These are phyloP conservation scores for Lupinus albus DNA, from an alignment of 306 rosid genomes.

Conservation along the genomic window DNA sequence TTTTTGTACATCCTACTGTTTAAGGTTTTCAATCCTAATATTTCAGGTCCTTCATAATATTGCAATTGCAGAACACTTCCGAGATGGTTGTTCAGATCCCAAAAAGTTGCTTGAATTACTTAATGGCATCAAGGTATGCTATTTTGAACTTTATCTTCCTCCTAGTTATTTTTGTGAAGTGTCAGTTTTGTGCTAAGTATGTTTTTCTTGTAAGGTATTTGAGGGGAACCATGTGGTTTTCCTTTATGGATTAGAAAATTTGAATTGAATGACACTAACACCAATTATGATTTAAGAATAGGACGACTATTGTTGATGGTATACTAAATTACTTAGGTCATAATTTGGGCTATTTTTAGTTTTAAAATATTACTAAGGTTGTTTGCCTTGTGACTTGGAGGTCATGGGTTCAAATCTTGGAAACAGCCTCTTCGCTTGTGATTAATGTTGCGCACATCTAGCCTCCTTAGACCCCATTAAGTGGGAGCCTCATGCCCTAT, in stretches of 20 bases:
- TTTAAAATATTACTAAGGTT: no score
- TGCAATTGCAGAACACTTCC: constrained; percentile 76
- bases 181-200: constrained; percentile 21
- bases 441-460: constrained; percentile 11
- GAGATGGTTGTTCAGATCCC: constrained; percentile 88
- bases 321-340: constrained; percentile 14
- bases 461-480: no score
- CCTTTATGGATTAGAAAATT: constrained; percentile 12
- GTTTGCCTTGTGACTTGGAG: no score
- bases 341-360: constrained; percentile 17
- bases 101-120: constrained; percentile 78
- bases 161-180: neutral
- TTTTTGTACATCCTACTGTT: constrained; percentile 1
- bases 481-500: no score
- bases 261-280: constrained; percentile 26
- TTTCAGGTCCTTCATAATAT: constrained; percentile 87
- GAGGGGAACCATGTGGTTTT: constrained; percentile 4
- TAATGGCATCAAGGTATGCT: constrained; percentile 72
- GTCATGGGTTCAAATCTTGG: no score
- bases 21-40: constrained; percentile 33
- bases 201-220: constrained; percentile 13
- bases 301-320: constrained; percentile 27
- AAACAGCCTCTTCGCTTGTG: no score
- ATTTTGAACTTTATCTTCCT: constrained; percentile 9
- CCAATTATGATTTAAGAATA: constrained; percentile 6